Base-by-base conservation (phyloP, 192 early-diverging fungal genomes). In the Coemansia sp. region DNA sequence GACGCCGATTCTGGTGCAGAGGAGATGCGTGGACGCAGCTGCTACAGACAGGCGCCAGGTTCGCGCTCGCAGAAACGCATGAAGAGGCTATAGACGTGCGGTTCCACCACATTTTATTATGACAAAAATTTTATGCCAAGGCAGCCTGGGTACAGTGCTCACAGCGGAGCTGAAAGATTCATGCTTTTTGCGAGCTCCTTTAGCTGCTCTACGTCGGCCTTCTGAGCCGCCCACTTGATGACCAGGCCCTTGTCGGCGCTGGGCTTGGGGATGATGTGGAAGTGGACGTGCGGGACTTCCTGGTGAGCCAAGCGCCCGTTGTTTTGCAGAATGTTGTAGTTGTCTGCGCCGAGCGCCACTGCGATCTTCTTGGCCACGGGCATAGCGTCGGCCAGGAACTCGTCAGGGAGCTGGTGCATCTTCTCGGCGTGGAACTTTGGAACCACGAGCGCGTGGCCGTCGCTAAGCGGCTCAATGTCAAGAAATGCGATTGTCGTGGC, bases 321-420 rank as follows among this genome's bases (percentile, higher is more conserved):
- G 79, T 91, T 91, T 74, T 97, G 95, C 43, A 98, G 74, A 58
- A 98, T 79, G 81, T 98, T 98, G 86, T 98, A 98, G 67, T 93
- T 85, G 11, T 86, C 80, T 14, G 81, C 70, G 32, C 85, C 84
- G 15, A 87, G 69, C 6, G 92, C 95, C 21, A 82, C 39, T 12
- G 92, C 94, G 36, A 98, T 84, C 80, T 92, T 93, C 80, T 94
- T 94, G 54, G 94, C 93, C 8, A 90, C 80, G 15, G 92, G 93
- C 59, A 96, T 80, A 11, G 93, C 38, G 60, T 96, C 95, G 9
- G 84, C 85, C 62, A 98, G 74, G 50, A 76, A 82, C 63, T 89
- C 89, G 56, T 96, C 94, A 36, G 92, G 88, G 19, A 98, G 68
- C 81, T 98, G 80, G 67, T 96, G 92, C 78, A 93, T 76, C 76